Percentiles rank a stretch among this genome's conserved stretches.
These are phyloP conservation scores for Komagataella ulmi DNA, from an alignment of 805 yeast genomes.

Conservation along the genomic window DNA sequence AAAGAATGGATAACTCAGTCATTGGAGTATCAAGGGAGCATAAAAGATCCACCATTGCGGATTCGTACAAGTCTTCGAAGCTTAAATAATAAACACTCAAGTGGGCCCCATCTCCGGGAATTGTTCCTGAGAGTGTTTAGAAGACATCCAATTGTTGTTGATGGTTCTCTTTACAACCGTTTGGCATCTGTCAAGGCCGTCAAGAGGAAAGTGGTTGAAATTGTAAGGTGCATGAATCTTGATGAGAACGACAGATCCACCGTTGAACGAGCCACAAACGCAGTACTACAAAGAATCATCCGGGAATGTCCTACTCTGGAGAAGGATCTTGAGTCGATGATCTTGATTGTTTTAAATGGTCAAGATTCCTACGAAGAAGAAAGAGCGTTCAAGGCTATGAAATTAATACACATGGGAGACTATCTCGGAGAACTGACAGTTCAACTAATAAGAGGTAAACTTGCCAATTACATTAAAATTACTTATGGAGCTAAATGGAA, in stretches of 20 bases:
- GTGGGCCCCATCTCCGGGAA: background rate
- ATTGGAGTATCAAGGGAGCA: background rate
- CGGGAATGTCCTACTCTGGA: background rate
- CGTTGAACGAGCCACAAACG: background rate
- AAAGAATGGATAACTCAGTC: constrained; percentile 14
- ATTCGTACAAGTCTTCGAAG: background rate
- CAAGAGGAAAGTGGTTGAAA: background rate
- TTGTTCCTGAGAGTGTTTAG: background rate
- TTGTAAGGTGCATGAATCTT: background rate
- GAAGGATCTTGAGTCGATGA: background rate
- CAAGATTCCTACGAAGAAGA: background rate
- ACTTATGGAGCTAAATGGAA: background rate
- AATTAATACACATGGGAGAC: background rate
- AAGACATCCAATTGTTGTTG: background rate
- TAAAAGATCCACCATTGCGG: background rate
- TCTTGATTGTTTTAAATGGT: background rate
- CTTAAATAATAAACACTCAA: background rate
- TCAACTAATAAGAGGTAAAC: background rate
- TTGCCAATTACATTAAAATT: background rate
- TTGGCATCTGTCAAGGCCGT: background rate
- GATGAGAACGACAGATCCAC: background rate
- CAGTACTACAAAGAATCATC: background rate
- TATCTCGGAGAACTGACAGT: background rate
- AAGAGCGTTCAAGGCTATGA: background rate
- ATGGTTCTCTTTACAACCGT: background rate